Percentiles rank a stretch among this genome's conserved stretches.
Conservation (phyloP, 805 yeast genomes). For the Ogataea neopini region DNA sequence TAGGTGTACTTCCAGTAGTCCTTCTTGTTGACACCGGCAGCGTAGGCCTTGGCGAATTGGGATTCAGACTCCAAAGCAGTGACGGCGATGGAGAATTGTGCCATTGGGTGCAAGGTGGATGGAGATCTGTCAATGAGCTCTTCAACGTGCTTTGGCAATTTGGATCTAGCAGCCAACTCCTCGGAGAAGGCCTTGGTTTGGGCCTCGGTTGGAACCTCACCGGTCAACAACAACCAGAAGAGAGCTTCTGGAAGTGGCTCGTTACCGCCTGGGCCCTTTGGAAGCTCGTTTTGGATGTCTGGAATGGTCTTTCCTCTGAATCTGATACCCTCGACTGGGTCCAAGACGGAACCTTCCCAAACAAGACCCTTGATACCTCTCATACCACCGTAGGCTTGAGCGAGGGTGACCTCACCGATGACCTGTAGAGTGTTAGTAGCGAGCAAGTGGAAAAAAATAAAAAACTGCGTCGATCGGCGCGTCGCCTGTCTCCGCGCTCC, state of each 20-base stretch:
- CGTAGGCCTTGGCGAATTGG: slow-evolving; percentile 81
- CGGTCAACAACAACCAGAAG: slow-evolving; percentile 81
- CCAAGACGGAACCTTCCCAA: slow-evolving; percentile 88
- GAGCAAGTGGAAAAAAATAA: too few relatives aligned
- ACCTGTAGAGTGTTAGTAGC: slow-evolving; percentile 30
- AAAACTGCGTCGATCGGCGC: too few relatives aligned
- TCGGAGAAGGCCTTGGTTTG: slow-evolving; percentile 72
- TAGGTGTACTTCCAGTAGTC: slow-evolving; percentile 83
- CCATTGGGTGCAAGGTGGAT: slow-evolving; percentile 82
- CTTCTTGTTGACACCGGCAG: slow-evolving; percentile 76
- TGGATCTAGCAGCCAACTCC: slow-evolving; percentile 77
- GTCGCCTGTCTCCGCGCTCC: too few relatives aligned
- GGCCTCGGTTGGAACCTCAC: slow-evolving; percentile 73
- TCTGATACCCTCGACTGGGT: slow-evolving; percentile 83
- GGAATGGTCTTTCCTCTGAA: slow-evolving; percentile 85
- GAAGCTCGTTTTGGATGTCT: slow-evolving; percentile 70
- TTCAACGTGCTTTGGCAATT: slow-evolving; percentile 75
- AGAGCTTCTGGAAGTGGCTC: slow-evolving; percentile 76
- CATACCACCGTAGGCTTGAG: slow-evolving; percentile 91
- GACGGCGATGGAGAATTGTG: slow-evolving; percentile 82
- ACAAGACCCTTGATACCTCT: slow-evolving; percentile 84
- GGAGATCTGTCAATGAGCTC: slow-evolving; percentile 75
- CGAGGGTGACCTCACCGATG: slow-evolving; percentile 72
- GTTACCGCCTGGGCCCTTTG: slow-evolving; percentile 68
- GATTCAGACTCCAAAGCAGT: slow-evolving; percentile 83